These are phyloP conservation scores for Dictyostelium citrinum DNA, from an alignment of 78 protist species.

Conservation along the genomic window DNA sequence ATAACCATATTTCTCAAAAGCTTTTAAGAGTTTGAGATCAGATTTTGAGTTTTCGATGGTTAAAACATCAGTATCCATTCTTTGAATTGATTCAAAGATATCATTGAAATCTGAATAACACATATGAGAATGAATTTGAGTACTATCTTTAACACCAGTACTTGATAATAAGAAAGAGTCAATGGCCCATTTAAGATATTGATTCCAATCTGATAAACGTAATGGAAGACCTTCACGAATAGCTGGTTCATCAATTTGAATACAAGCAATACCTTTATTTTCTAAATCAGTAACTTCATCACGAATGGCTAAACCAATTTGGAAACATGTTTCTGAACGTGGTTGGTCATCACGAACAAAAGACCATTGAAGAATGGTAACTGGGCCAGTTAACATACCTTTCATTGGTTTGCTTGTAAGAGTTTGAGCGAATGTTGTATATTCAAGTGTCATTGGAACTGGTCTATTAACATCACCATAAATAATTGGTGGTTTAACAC, in stretches of 20 bases:
- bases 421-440: conserved; percentile 71
- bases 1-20: conserved; percentile 77
- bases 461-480: conserved; percentile 83
- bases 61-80: conserved; percentile 86
- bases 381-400: conserved; percentile 93
- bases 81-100: conserved; percentile 75
- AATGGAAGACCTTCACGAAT: conserved; percentile 90
- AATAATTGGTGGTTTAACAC: conserved; percentile 89
- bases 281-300: conserved; percentile 90
- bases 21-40: conserved; percentile 74
- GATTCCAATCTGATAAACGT: conserved; percentile 55
- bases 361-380: conserved; percentile 89
- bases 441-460: conserved; percentile 79
- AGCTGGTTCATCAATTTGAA: conserved; percentile 93
- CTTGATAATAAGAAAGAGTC: conserved; percentile 69
- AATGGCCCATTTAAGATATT: conserved; percentile 83
- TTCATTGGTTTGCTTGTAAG: conserved; percentile 84
- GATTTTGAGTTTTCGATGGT: conserved; percentile 83
- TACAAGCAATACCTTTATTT: conserved; percentile 55
- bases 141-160: conserved; percentile 61
- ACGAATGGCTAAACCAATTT: conserved; percentile 86
- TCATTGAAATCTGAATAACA: conserved; percentile 90
- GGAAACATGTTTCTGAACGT: conserved; percentile 59
- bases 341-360: conserved; percentile 87
- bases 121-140: conserved; percentile 90